phyloP scores from a whole-genome alignment of 2,329 filamentous ascomycete species.

The Fusarium compactum region DNA sequence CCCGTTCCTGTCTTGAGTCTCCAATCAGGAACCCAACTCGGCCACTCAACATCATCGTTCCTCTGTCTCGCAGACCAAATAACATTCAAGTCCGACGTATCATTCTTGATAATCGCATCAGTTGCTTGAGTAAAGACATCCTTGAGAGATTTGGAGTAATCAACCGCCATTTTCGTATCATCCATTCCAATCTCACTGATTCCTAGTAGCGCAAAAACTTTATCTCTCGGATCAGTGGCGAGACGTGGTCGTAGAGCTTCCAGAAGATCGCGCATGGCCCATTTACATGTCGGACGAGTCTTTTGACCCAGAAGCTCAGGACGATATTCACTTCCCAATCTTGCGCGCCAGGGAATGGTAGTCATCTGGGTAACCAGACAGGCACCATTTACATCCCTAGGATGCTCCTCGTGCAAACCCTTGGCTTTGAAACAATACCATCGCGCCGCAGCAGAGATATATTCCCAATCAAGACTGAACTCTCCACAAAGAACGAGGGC shows the following conservation, averaged over 20 bases:
- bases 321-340: conserved; percentile 20
- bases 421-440: conserved; percentile 34
- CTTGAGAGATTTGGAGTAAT: conserved; percentile 30
- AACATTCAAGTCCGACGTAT: conserved; percentile 12
- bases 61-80: conserved; percentile 34
- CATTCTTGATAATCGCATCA: conserved; percentile 25
- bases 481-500: conserved; percentile 30
- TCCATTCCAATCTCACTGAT: conserved; percentile 23
- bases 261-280: conserved; percentile 27
- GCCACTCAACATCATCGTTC: conserved; percentile 22
- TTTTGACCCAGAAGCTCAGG: conserved; percentile 5
- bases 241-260: conserved; percentile 27
- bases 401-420: not conserved
- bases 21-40: conserved; percentile 41
- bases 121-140: conserved; percentile 28
- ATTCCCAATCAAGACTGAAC: conserved; percentile 20
- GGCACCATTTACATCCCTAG: conserved; percentile 19
- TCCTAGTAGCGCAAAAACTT: conserved; percentile 32
- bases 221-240: conserved; percentile 34
- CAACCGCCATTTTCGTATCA: conserved; percentile 6
- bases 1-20: conserved; percentile 30
- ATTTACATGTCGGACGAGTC: conserved; percentile 22
- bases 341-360: conserved; percentile 25
- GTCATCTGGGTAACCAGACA: conserved; percentile 21
- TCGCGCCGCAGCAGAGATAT: conserved; percentile 30